Conservation (phyloP, 768 basidiomycete genomes). For the Tricholoma sp. region DNA sequence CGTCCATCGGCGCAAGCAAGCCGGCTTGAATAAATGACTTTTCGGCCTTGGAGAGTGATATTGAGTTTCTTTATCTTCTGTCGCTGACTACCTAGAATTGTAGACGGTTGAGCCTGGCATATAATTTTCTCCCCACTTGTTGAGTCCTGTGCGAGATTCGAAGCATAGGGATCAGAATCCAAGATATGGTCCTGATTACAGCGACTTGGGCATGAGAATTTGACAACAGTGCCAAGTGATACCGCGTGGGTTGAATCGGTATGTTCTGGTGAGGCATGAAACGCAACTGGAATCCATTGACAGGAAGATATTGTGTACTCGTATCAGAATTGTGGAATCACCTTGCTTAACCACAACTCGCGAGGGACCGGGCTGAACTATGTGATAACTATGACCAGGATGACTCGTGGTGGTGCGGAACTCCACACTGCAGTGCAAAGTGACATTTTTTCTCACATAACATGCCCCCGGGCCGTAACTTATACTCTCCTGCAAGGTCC, state of each 20-base stretch:
- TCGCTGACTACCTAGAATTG: background rate
- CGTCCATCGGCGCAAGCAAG: conserved; percentile 76
- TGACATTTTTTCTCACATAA: too few species aligned
- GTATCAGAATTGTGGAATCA: too few species aligned
- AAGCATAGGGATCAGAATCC: conserved; percentile 83
- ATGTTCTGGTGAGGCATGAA: conserved; percentile 59
- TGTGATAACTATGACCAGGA: too few species aligned
- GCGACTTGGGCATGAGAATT: conserved; percentile 69
- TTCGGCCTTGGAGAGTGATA: conserved; percentile 71
- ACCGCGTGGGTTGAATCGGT: conserved; percentile 78
- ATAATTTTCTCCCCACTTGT: conserved; percentile 78
- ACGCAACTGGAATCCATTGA: background rate
- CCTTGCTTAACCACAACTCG: too few species aligned
- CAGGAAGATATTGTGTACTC: background rate
- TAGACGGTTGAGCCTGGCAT: conserved; percentile 90
- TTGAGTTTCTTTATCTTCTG: background rate
- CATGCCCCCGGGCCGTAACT: too few species aligned
- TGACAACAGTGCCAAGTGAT: conserved; percentile 83
- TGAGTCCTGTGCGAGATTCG: conserved; percentile 60
- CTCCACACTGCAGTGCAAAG: too few species aligned
- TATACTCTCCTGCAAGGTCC: too few species aligned
- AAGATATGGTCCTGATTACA: conserved; percentile 85
- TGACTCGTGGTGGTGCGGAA: too few species aligned
- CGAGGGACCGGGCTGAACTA: too few species aligned
- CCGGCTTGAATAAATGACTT: conserved; percentile 70